Evolutionary conservation across 164 flowering plant genomes (phyloP).

Genomic region (Sextonia rubra): DNA sequence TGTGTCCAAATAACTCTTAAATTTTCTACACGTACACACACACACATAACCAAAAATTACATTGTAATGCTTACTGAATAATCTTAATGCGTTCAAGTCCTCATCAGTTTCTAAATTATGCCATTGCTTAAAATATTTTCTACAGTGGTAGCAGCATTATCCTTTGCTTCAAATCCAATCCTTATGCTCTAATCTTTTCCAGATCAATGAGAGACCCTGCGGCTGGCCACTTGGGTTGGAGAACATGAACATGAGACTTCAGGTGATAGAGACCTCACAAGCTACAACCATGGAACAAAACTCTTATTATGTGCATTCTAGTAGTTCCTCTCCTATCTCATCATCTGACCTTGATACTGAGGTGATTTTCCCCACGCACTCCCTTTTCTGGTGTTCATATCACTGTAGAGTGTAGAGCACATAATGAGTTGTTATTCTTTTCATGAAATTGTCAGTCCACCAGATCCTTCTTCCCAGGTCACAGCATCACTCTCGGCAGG

Average conservation of each 20-base stretch:
- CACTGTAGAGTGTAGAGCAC: no score
- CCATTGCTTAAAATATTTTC: neutral
- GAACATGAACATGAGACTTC: slow-evolving; percentile 49
- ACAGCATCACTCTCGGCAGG: slow-evolving; percentile 53
- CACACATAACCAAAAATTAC: no score
- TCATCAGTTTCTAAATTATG: neutral
- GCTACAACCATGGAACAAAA: slow-evolving; percentile 18
- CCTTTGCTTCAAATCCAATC: neutral
- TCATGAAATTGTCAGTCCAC: slow-evolving; percentile 40
- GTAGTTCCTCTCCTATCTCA: slow-evolving; percentile 57
- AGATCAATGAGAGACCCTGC: slow-evolving; percentile 29
- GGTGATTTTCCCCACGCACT: slow-evolving; percentile 26
- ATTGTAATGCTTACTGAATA: no score
- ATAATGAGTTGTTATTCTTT: neutral
- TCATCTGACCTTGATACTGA: slow-evolving; percentile 63
- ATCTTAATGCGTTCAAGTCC: neutral
- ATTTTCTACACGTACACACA: no score
- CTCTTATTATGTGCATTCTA: slow-evolving; percentile 20
- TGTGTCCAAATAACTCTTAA: no score
- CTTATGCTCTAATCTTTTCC: slow-evolving; percentile 4
- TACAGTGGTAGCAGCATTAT: neutral
- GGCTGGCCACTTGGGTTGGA: slow-evolving; percentile 87
- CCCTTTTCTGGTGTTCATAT: neutral
- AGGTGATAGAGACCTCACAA: slow-evolving; percentile 20
- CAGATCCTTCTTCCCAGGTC: slow-evolving; percentile 66